Base-by-base conservation (phyloP, 2,329 filamentous ascomycete genomes). In the Tolypocladium pustulatum region DNA sequence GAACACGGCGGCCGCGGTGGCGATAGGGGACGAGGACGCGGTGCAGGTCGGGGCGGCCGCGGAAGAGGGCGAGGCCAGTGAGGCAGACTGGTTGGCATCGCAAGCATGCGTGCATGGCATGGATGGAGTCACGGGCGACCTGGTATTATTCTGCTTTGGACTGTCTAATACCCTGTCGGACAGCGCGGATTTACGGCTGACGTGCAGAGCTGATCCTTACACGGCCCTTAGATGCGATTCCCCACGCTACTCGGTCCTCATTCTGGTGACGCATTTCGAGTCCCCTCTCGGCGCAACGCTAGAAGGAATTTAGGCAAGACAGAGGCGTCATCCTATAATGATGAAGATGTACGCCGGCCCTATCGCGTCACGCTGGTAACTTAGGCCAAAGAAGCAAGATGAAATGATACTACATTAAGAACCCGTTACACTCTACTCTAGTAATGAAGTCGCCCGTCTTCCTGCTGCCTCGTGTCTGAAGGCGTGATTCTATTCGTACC, bases 1-100 rank as follows among this genome's bases (percentile, higher is more conserved):
- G 83, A 85, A 41, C 79, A 86, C 27, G 61, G 63, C 63, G 77
- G 78, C 52, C 76, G 81, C 55, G 74, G 82, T 43, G 74, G 76
- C 57, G 77, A 79, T 30, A 65, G 73, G 38, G 73, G 72, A 32
- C 68, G 75, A 57, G 75, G 74, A 10, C 70, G 72, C 56, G 75
- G 75, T 53, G 72, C 74, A 57, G 72, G 72, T 27, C 67, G 72
- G 36, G 75, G 75, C 46, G 61, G 63, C 38, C 65, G 71, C 27
- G 71, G 71, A 22, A 64, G 72, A 43, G 72, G 72, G 15, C 66
- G 72, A 38, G 72, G 71, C 22, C 67, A 71, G 65, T 70, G 64
- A 67, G 60, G 30, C 20, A 8, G 17, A 15, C 58, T 22, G 61
- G 58, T 37, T 58, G 56, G 37, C 30, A 22, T 34, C 49, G 30